Base-by-base conservation (phyloP, 2,329 filamentous ascomycete genomes). In the Aspergillus texensis region DNA sequence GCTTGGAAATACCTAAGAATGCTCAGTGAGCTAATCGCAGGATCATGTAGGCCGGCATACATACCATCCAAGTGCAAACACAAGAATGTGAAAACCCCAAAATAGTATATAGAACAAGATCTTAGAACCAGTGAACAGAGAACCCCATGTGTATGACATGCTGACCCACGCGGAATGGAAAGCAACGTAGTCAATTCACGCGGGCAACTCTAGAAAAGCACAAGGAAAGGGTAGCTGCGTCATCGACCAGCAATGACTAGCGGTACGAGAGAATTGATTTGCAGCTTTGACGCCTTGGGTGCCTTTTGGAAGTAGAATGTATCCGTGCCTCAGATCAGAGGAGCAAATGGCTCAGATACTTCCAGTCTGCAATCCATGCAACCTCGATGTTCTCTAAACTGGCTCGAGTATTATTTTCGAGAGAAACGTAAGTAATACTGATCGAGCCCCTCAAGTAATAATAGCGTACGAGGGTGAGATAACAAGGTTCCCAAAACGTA, bases 61-160 rank as follows among this genome's bases (percentile, higher is more conserved):
- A 75, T 84, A 96, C 93, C 93, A 97, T 85, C 93, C 93, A 72
- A 88, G 86, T 48, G 86, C 90, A 76, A 97, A 97, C n/a, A 96
- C 77, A 28, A 84, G 89, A 78, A 88, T 88, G 74, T 97, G 93
- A 48, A 92, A 81, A 4, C 84, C 85, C 89, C 93, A 94, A 76
- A 96, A 97, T 57, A 95, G 77, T 68, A 92, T 71, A 77, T 96
- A 91, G 78, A 96, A 97, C 55, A 91, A 64, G 62, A 96, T 76
- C 78, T 96, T 96, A 59, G 84, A 82, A 19, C 85, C 79, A 60
- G 87, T 88, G 65, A 94, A 85, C 79, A 93, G 88, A 78, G 88
- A 74, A 58, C 71, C 73, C 71, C 70, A 75, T 30, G 69, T 60
- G 57, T 65, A 60, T 57, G 62, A 57, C 64, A 72, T 88, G 77